phyloP scores from a whole-genome alignment of 1,139 yeast species.

The Sugiyamaella neomexicana region DNA sequence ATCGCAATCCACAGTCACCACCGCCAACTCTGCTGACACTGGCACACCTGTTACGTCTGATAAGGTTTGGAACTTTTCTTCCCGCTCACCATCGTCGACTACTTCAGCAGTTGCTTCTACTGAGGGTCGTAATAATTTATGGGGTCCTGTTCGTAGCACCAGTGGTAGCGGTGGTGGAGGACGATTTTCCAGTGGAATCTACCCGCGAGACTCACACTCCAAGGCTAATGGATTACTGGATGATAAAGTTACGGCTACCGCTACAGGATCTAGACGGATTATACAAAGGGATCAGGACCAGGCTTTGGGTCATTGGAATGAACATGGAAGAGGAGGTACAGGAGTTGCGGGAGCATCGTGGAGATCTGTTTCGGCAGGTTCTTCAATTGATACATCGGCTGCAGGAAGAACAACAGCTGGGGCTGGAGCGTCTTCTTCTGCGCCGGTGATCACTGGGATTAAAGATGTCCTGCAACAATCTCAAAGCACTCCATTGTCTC shows the following conservation, averaged over 20 bases:
- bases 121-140: slow-evolving; percentile 14
- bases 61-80: slow-evolving; percentile 10
- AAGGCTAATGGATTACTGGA: slow-evolving; percentile 16
- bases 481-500: slow-evolving; percentile 16
- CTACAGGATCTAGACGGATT: slow-evolving; percentile 10
- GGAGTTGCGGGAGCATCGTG: slow-evolving; percentile 4
- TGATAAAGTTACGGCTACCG: slow-evolving; percentile 2
- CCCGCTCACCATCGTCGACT: slow-evolving; percentile 2
- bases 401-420: too few species aligned
- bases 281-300: slow-evolving; percentile 13
- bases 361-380: slow-evolving; percentile 12
- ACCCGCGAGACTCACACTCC: slow-evolving; percentile 14
- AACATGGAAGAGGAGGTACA: not conserved
- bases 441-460: slow-evolving; percentile 2
- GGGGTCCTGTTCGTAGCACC: slow-evolving; percentile 17
- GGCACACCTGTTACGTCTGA: not conserved
- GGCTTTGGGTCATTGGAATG: slow-evolving; percentile 6
- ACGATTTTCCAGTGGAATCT: slow-evolving; percentile 18
- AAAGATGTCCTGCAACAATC: slow-evolving; percentile 13
- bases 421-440: not conserved
- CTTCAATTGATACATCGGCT: slow-evolving; percentile 2
- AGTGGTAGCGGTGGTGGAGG: slow-evolving; percentile 10
- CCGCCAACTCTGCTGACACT: slow-evolving; percentile 5
- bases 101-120: not conserved
- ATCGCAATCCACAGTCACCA: not conserved